Base-by-base conservation (phyloP, 257 asterid species). In the Nicotiana sylvestris region DNA sequence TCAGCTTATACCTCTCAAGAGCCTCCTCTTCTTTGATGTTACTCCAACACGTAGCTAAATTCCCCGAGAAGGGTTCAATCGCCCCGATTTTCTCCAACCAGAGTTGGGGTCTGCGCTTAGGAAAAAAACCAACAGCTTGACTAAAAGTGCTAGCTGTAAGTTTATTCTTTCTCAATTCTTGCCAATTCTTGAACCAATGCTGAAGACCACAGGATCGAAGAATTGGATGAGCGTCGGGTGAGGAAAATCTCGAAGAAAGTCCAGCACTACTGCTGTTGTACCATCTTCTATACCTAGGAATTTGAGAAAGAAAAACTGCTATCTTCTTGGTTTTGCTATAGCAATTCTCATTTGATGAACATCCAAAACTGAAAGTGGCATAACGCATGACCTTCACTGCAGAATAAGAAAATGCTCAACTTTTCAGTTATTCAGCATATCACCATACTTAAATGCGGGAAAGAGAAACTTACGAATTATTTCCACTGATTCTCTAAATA, bases 171-270 rank as follows among this genome's bases (percentile, higher is more conserved):
- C 99, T 91, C 87, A 90, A 72, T 82, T 92, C 89, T 85, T 90
- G 97, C 99, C 98, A 93, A 83, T 93, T 92, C 90, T 95, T 95
- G 93, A 90, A 93, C 97, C 93, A 85, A 82, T 95, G 95, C 84
- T 88, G 94, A 69, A 92, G 84, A 29, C 86, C 80, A 6, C 58
- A 61, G 16, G 90, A 16, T 82, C 46, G 88, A 83, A 89, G 88
- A 83, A 89, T 65, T 62, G 90, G 86, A 83, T 92, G 86, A 76
- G 46, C 60, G 66, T 86, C 80, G 35, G 43, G 17, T 33, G 64
- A 83, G 6, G 62, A 53, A 58, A 27, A 30, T 66, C 68, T 83
- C 25, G 67, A 85, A 65, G 89, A 80, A 81, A 33, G 43, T 43
- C 32, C 80, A 67, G 64, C 39, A 21, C 82, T 4, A 76, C 67